Base-by-base conservation (phyloP, 1,284 basidiomycete species). In the Ceratobasidium sp. region DNA sequence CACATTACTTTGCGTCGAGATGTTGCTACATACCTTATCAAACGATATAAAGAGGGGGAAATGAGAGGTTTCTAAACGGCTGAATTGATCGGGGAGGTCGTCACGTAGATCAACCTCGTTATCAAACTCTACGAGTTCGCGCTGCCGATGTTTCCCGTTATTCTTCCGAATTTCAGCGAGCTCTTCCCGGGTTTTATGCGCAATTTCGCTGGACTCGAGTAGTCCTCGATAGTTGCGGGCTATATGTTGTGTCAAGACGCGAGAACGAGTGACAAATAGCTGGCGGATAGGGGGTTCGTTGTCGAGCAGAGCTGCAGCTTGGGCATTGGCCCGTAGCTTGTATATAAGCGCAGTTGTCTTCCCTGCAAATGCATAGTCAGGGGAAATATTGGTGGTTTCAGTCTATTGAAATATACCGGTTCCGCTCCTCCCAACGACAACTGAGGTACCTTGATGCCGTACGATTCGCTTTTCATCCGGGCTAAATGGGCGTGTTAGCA, bases 1-100 rank as follows among this genome's bases (percentile, higher is more conserved):
- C 23, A 5, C 2, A 16, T 54, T 33, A 57, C 20, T 23, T 57
- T 30, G 16, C 30, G 12, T 7, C 6, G 5, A 6, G 48, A 54
- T 73, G 16, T 41, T 33, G 69, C 77, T 20, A 80, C 85, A 52
- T 79, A 92, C 92, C 78, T 87, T 86, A 79, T 92, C 88, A 65
- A 90, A 91, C 0, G 91, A 92, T 8, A 92, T 81, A 78, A 94
- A 94, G 77, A 94, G 82, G 0, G 93, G 93, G 78, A 93, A 94
- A 81, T 94, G 89, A 0, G 85, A 82, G 44, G 91, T 91, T 38
- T 85, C 81, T 3, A 94, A 84, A 18, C 88, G 86, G 55, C 90
- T 90, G 79, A 89, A 93, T n/a, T 83, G 85, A 23, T 82, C 80
- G 1, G 92, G 92, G 1, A 93, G 84, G 77, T 66, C 62, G 30